Conservation (phyloP, 2,329 filamentous ascomycete genomes). For the Scedosporium apiospermum region DNA sequence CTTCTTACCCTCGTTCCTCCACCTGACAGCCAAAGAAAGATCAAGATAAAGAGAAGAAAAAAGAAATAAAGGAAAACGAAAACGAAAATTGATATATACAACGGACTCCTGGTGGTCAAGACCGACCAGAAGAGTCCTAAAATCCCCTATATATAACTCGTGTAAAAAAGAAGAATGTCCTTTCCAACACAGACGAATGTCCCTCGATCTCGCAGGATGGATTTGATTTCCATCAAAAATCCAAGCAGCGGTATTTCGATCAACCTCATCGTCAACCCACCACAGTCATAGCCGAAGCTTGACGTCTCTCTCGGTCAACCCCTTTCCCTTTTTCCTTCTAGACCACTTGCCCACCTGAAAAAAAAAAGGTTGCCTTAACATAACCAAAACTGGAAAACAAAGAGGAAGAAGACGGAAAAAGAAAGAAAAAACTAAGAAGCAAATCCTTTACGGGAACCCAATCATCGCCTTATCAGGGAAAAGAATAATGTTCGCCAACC, state of each 20-base stretch:
- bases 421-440: not conserved
- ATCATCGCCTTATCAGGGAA: constrained; percentile 38
- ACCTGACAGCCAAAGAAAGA: not conserved
- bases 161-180: no score
- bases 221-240: no score
- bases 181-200: no score
- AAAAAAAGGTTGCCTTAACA: not conserved
- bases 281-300: no score
- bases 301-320: not conserved
- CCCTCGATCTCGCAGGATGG: no score
- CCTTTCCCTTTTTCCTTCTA: not conserved
- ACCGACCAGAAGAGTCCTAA: no score
- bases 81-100: not conserved
- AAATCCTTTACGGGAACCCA: not conserved
- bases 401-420: not conserved
- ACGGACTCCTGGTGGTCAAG: no score
- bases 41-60: not conserved
- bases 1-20: not conserved
- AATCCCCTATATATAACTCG: no score
- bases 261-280: no score
- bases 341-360: not conserved
- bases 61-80: not conserved
- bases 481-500: constrained; percentile 46
- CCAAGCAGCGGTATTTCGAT: no score
- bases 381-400: not conserved